Conservation (phyloP, 306 rosid species). For the apple (Malus domestica) region DNA sequence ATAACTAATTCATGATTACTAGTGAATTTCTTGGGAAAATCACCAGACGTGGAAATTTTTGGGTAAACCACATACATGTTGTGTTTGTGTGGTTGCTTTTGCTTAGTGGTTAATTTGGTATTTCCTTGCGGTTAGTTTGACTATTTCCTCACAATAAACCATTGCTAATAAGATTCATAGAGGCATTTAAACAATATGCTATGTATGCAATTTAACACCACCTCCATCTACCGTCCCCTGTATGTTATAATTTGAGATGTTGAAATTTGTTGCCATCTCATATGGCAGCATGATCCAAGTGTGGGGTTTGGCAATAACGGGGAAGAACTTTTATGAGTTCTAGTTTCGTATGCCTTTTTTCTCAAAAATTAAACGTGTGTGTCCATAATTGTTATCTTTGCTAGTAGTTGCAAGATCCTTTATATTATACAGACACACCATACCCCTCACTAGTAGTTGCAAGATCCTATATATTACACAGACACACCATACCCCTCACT, state of each 20-base stretch:
- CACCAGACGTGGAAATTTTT: no score
- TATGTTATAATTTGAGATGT: background rate
- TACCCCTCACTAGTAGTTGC: constrained; percentile 10
- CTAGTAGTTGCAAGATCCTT: constrained; percentile 18
- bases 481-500: constrained; percentile 4
- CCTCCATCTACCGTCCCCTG: background rate
- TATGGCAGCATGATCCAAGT: constrained; percentile 8
- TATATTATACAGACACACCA: no score
- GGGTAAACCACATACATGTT: no score
- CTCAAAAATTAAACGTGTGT: background rate
- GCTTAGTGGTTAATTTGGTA: background rate
- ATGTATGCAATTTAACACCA: background rate
- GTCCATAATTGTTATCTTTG: constrained; percentile 4
- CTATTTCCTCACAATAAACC: background rate
- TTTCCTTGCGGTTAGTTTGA: background rate
- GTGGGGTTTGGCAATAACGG: constrained; percentile 15
- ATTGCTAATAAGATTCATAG: background rate
- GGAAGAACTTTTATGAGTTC: background rate
- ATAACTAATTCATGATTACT: no score
- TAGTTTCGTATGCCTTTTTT: background rate
- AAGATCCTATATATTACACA: background rate
- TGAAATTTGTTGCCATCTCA: constrained; percentile 10
- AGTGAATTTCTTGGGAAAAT: no score
- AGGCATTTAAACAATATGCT: background rate
- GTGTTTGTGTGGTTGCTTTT: no score